phyloP scores from a whole-genome alignment of 495 filamentous ascomycete species.

The Tirmania nivea region DNA sequence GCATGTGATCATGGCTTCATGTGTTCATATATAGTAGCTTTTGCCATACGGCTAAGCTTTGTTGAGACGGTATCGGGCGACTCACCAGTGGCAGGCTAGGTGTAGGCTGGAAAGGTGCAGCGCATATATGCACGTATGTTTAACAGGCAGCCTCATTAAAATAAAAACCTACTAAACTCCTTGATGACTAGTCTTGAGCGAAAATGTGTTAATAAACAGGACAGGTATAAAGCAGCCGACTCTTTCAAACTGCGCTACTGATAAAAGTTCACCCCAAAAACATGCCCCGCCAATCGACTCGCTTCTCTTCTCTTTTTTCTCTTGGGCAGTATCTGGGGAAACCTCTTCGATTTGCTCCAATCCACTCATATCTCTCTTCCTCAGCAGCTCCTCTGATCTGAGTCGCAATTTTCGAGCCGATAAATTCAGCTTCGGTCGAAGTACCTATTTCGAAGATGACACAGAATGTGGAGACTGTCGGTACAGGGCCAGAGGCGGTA shows the following conservation, averaged over 20 bases:
- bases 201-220: too few relatives aligned
- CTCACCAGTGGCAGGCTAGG: too few relatives aligned
- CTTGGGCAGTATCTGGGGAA: neutral
- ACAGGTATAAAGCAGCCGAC: too few relatives aligned
- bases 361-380: neutral
- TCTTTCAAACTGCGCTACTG: neutral
- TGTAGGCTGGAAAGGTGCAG: too few relatives aligned
- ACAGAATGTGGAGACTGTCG: conserved; percentile 5
- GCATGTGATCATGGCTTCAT: too few relatives aligned
- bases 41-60: too few relatives aligned
- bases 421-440: neutral
- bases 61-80: too few relatives aligned
- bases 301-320: neutral
- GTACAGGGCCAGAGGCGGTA: conserved; percentile 18
- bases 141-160: too few relatives aligned
- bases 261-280: neutral
- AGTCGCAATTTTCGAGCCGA: neutral
- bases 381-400: neutral
- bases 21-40: too few relatives aligned
- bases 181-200: too few relatives aligned
- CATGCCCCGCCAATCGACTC: neutral
- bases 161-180: too few relatives aligned
- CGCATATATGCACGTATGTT: too few relatives aligned
- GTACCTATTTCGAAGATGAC: neutral
- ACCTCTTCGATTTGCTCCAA: neutral